Percentiles rank a stretch among this genome's conserved stretches.
Conservation (phyloP, 768 basidiomycete species). For the Psilocybe subaeruginosa region DNA sequence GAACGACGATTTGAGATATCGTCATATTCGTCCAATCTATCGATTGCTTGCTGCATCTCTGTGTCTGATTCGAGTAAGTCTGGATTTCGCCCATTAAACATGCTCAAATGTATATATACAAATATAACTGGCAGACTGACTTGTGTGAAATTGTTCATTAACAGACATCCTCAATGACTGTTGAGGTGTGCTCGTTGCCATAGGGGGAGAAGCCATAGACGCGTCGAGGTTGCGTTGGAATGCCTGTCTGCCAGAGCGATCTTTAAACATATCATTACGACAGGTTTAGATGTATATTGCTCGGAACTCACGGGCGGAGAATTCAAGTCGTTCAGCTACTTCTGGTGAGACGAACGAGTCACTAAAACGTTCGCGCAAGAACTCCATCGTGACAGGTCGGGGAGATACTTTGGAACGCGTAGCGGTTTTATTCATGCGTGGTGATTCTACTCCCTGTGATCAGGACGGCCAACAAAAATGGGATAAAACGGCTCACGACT, state of each 20-base stretch:
- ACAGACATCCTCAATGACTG: conserved; percentile 57
- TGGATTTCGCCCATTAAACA: conserved; percentile 28
- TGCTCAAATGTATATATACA: neutral
- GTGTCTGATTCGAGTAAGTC: conserved; percentile 73
- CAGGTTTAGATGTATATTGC: neutral
- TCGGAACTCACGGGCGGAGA: conserved; percentile 10
- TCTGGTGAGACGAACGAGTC: conserved; percentile 11
- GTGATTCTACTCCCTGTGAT: conserved; percentile 17
- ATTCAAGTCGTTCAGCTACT: neutral
- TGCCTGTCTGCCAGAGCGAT: conserved; percentile 41
- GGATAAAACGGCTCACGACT: conserved; percentile 44
- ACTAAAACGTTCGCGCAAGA: conserved; percentile 48
- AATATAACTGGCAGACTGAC: conserved; percentile 50
- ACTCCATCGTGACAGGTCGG: conserved; percentile 38
- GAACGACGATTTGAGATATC: conserved; percentile 30
- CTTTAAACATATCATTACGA: conserved; percentile 8
- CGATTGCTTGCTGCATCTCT: conserved; percentile 70
- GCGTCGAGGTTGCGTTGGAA: conserved; percentile 41
- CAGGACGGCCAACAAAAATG: neutral
- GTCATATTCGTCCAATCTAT: conserved; percentile 56
- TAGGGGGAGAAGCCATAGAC: conserved; percentile 45
- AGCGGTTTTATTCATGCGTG: conserved; percentile 28
- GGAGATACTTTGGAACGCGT: conserved; percentile 41
- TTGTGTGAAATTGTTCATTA: conserved; percentile 50
- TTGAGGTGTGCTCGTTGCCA: conserved; percentile 58